Percentiles rank a stretch among this genome's conserved stretches.
Evolutionary conservation across 129 eudicot genomes (phyloP).

Genomic region (Tagetes patula): DNA sequence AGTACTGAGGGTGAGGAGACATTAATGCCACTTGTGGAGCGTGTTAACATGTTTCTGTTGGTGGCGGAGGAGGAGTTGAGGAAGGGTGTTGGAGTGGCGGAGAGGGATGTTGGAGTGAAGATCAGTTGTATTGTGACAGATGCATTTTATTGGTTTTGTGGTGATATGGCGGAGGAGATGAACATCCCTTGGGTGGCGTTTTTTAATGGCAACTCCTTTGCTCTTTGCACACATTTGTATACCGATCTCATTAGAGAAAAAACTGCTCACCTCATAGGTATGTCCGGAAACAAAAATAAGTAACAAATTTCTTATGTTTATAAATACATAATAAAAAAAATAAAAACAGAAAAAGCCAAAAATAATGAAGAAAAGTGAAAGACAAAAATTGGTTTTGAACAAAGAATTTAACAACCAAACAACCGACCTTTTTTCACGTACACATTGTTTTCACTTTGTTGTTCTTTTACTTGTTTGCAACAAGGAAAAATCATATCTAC

Average conservation of each 20-base stretch:
- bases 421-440: too few relatives aligned
- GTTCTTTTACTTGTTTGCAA: background rate
- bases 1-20: conserved; percentile 39
- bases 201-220: conserved; percentile 49
- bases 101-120: conserved; percentile 35
- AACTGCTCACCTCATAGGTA: conserved; percentile 34
- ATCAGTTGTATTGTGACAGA: conserved; percentile 52
- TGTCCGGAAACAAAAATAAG: background rate
- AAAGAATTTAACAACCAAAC: too few relatives aligned
- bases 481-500: background rate
- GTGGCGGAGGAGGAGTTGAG: conserved; percentile 49
- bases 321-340: too few relatives aligned
- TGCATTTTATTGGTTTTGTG: conserved; percentile 57
- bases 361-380: too few relatives aligned
- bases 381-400: too few relatives aligned
- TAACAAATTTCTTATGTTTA: too few relatives aligned
- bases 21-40: conserved; percentile 38
- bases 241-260: conserved; percentile 50
- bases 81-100: conserved; percentile 44
- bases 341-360: too few relatives aligned
- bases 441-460: background rate
- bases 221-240: conserved; percentile 45
- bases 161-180: conserved; percentile 53
- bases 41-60: conserved; percentile 41
- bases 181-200: conserved; percentile 61